A percentile compares a stretch with the other conserved stretches of the same genome.
phyloP scores from a whole-genome alignment of 495 filamentous ascomycete genomes.

The Trichoderma reesei region DNA sequence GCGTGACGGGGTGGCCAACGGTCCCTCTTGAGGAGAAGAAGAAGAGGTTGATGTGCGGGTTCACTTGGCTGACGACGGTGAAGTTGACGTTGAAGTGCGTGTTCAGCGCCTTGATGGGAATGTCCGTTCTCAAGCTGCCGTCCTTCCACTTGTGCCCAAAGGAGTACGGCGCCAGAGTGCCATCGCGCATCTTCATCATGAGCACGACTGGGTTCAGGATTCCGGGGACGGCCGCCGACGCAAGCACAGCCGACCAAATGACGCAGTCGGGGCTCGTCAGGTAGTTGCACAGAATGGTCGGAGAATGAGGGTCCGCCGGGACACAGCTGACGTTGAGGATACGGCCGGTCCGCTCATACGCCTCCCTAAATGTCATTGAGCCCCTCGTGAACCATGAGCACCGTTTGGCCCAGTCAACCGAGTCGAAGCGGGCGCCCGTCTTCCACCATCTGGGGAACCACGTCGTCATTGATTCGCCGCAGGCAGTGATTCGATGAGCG shows the following conservation, averaged over 20 bases:
- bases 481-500: constrained; percentile 74
- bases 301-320: constrained; percentile 91
- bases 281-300: constrained; percentile 86
- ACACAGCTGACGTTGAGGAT: constrained; percentile 95
- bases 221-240: constrained; percentile 90
- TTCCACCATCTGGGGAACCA: constrained; percentile 82
- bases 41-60: constrained; percentile 95
- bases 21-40: constrained; percentile 91
- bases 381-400: constrained; percentile 84
- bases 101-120: constrained; percentile 87
- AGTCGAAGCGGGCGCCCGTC: constrained; percentile 90
- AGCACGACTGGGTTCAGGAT: constrained; percentile 93
- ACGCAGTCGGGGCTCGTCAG: constrained; percentile 92
- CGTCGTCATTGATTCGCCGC: constrained; percentile 61
- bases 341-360: constrained; percentile 86
- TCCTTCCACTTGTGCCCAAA: constrained; percentile 99
- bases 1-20: constrained; percentile 87
- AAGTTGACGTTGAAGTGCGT: constrained; percentile 97
- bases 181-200: constrained; percentile 82
- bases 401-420: constrained; percentile 78
- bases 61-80: constrained; percentile 90
- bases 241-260: constrained; percentile 93
- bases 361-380: constrained; percentile 86
- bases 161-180: constrained; percentile 67
- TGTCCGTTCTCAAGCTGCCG: constrained; percentile 85